Conservation (phyloP, 2,329 filamentous ascomycete genomes). For the Gnomoniopsis sp. region DNA sequence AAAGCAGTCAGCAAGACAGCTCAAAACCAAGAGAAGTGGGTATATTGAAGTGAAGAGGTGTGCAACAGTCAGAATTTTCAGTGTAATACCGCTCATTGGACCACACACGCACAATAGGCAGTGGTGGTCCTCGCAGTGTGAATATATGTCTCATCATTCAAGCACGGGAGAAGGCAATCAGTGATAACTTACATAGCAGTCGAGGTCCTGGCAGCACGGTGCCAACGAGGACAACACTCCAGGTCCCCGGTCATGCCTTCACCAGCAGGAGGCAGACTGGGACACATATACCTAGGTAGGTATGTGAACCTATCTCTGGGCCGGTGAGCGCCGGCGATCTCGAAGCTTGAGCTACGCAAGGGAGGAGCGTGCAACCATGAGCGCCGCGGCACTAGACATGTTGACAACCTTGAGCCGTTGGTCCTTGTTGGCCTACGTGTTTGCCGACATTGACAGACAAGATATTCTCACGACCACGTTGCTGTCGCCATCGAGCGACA, state of each 20-base stretch:
- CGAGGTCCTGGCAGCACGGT: background rate
- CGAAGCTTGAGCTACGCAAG: no score
- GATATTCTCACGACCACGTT: no score
- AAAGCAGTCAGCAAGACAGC: background rate
- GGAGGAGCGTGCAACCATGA: no score
- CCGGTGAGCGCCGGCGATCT: no score
- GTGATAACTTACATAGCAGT: background rate
- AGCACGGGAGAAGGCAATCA: background rate
- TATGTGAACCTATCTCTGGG: background rate
- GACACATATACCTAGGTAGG: background rate
- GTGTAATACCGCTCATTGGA: slow-evolving; percentile 17
- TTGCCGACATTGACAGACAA: no score
- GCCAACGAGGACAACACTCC: background rate
- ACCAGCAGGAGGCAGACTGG: background rate
- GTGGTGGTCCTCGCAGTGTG: slow-evolving; percentile 16
- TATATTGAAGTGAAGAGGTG: background rate
- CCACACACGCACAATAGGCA: slow-evolving; percentile 18
- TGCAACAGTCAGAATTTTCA: slow-evolving; percentile 19
- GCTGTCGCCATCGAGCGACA: no score
- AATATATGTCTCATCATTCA: slow-evolving; percentile 16
- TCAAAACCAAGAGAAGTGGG: background rate
- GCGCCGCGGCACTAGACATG: no score
- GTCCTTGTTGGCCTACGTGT: no score
- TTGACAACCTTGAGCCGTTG: no score
- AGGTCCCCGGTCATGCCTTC: background rate